Evolutionary conservation across 1,284 basidiomycete genomes (phyloP).

Genomic region (Mycena sp.): DNA sequence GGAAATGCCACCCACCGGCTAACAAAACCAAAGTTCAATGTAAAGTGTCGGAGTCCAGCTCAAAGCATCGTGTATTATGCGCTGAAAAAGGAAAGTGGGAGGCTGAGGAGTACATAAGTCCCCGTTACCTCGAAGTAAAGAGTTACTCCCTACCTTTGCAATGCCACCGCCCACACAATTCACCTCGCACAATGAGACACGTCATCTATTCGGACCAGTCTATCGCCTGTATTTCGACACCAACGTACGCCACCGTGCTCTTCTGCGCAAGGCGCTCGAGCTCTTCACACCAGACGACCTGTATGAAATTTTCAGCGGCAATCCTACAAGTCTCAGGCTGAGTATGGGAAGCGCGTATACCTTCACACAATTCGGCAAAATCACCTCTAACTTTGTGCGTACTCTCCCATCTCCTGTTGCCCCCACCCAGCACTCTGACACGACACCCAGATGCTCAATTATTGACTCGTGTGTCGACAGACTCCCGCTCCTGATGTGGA

Average conservation of each 20-base stretch:
- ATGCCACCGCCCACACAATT: neutral
- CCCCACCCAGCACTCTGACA: neutral
- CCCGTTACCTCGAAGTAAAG: neutral
- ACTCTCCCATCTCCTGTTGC: neutral
- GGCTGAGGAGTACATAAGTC: neutral
- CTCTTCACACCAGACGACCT: neutral
- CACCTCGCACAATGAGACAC: neutral
- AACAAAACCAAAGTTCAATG: too few relatives aligned
- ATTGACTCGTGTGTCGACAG: slow-evolving; percentile 27
- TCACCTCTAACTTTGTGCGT: neutral
- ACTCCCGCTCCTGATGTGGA: slow-evolving; percentile 34
- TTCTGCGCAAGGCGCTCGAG: neutral
- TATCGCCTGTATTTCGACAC: neutral
- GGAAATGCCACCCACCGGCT: too few relatives aligned
- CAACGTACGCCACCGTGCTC: neutral
- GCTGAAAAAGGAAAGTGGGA: too few relatives aligned
- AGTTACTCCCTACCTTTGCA: neutral
- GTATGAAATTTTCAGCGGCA: neutral
- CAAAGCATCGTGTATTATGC: too few relatives aligned
- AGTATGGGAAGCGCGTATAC: neutral
- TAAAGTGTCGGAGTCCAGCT: too few relatives aligned
- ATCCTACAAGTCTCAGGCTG: neutral
- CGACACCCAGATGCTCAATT: neutral
- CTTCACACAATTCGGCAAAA: neutral
- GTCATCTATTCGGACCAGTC: neutral